Conservation (phyloP, 257 asterid genomes). For the Fraxinus anomala region DNA sequence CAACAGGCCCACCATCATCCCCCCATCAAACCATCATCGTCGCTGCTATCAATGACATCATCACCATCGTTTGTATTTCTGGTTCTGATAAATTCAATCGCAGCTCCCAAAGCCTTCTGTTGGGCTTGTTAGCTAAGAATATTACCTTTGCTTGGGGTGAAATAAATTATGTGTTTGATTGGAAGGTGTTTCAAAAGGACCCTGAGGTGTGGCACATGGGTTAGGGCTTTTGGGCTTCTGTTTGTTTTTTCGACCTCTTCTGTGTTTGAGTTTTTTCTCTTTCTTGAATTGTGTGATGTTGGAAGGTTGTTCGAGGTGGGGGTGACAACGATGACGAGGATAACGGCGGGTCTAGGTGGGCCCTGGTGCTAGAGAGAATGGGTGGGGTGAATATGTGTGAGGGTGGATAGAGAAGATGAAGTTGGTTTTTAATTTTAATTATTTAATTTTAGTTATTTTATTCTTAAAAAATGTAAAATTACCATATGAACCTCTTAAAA, state of each 20-base stretch:
- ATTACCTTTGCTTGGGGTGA: conserved; percentile 40
- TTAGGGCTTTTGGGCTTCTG: conserved; percentile 14
- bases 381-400: too few species aligned
- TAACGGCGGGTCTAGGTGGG: conserved; percentile 46
- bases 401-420: too few species aligned
- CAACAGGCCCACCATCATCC: conserved; percentile 35
- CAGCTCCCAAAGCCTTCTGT: conserved; percentile 40
- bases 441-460: too few species aligned
- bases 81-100: conserved; percentile 36
- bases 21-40: conserved; percentile 44
- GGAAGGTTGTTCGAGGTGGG: conserved; percentile 19
- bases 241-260: conserved; percentile 13
- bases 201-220: conserved; percentile 41
- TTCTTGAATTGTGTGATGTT: conserved; percentile 42
- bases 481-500: too few species aligned
- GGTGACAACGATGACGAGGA: conserved; percentile 17
- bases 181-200: conserved; percentile 22
- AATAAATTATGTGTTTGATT: conserved; percentile 19
- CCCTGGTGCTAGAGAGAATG: conserved; percentile 77
- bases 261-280: conserved; percentile 5
- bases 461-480: too few species aligned
- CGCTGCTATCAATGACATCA: conserved; percentile 37
- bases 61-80: conserved; percentile 21
- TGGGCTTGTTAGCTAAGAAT: conserved; percentile 45
- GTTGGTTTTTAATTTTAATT: too few species aligned